Conservation (phyloP, 805 yeast genomes). For the Komagataella ulmi region DNA sequence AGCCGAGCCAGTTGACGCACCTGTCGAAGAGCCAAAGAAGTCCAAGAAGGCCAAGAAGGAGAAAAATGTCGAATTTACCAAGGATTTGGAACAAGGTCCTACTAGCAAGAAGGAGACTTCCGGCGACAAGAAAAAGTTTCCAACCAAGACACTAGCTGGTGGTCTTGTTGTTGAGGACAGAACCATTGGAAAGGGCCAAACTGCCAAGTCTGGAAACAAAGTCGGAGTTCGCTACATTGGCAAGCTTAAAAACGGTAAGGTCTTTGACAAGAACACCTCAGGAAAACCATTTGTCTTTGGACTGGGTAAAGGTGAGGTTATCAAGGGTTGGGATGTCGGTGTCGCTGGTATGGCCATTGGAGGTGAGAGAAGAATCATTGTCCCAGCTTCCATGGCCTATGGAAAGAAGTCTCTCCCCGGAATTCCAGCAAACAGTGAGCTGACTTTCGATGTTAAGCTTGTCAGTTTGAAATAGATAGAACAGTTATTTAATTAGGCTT, state of each 20-base stretch:
- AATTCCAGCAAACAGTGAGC: slow-evolving; percentile 93
- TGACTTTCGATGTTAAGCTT: slow-evolving; percentile 91
- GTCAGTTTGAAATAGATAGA: slow-evolving; percentile 64
- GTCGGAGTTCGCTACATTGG: slow-evolving; percentile 98
- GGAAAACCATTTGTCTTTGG: slow-evolving; percentile 92
- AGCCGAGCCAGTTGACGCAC: slow-evolving; percentile 2
- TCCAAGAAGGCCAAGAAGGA: slow-evolving; percentile 25
- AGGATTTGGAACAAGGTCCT: slow-evolving; percentile 92
- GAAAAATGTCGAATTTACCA: slow-evolving; percentile 79
- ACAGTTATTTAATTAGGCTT: not conserved
- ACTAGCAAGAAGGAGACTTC: slow-evolving; percentile 24
- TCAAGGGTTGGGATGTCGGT: slow-evolving; percentile 98
- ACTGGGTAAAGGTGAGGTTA: slow-evolving; percentile 95
- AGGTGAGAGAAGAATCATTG: slow-evolving; percentile 95
- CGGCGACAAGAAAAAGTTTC: slow-evolving; percentile 31
- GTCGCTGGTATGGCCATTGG: slow-evolving; percentile 98
- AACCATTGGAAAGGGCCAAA: slow-evolving; percentile 75
- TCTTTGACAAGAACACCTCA: slow-evolving; percentile 90
- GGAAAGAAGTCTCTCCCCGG: slow-evolving; percentile 94
- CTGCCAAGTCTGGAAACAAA: slow-evolving; percentile 77
- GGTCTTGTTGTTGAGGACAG: slow-evolving; percentile 93
- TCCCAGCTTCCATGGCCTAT: slow-evolving; percentile 94
- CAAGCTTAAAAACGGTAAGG: slow-evolving; percentile 91
- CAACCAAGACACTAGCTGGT: slow-evolving; percentile 76
- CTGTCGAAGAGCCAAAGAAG: slow-evolving; percentile 14